Conservation (phyloP, 495 filamentous ascomycete species). For the Penicillium lagena region DNA sequence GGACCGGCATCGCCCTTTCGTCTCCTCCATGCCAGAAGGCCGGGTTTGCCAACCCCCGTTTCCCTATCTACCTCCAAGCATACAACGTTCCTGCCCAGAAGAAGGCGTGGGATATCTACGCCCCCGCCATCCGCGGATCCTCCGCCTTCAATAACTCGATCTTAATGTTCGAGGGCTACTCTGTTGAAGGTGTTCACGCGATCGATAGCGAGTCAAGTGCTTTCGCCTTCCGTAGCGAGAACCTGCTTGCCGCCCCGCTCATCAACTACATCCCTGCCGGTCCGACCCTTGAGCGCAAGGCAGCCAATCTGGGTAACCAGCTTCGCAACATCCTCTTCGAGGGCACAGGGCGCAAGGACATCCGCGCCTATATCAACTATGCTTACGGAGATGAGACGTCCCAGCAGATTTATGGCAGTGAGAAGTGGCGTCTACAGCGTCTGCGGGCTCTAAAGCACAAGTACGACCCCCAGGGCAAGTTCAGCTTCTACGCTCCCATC, state of each 20-base stretch:
- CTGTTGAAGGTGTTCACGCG: slow-evolving; percentile 36
- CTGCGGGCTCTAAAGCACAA: slow-evolving; percentile 44
- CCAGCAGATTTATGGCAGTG: slow-evolving; percentile 43
- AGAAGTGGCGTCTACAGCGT: slow-evolving; percentile 38
- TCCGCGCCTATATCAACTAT: slow-evolving; percentile 55
- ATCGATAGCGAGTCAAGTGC: slow-evolving; percentile 28
- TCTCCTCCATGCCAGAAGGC: slow-evolving; percentile 38
- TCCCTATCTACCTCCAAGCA: slow-evolving; percentile 39
- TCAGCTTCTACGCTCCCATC: slow-evolving; percentile 49
- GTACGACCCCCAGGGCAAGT: slow-evolving; percentile 47
- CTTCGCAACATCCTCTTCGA: slow-evolving; percentile 35
- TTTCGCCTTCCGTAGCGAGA: slow-evolving; percentile 36
- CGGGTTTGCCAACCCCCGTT: slow-evolving; percentile 40
- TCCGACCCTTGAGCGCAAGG: slow-evolving; percentile 18
- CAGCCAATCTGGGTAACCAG: slow-evolving; percentile 29
- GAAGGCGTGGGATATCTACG: slow-evolving; percentile 35
- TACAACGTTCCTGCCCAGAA: slow-evolving; percentile 40
- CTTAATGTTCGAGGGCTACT: slow-evolving; percentile 53
- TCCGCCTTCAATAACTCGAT: slow-evolving; percentile 31
- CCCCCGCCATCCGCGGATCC: slow-evolving; percentile 15
- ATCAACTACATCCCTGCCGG: slow-evolving; percentile 30
- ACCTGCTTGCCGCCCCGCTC: slow-evolving; percentile 39
- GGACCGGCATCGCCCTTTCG: slow-evolving; percentile 31
- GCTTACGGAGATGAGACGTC: slow-evolving; percentile 46
- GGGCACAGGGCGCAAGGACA: slow-evolving; percentile 24